Evolutionary conservation across 805 yeast genomes (phyloP).

Genomic region (Ogataea chonburiensis): DNA sequence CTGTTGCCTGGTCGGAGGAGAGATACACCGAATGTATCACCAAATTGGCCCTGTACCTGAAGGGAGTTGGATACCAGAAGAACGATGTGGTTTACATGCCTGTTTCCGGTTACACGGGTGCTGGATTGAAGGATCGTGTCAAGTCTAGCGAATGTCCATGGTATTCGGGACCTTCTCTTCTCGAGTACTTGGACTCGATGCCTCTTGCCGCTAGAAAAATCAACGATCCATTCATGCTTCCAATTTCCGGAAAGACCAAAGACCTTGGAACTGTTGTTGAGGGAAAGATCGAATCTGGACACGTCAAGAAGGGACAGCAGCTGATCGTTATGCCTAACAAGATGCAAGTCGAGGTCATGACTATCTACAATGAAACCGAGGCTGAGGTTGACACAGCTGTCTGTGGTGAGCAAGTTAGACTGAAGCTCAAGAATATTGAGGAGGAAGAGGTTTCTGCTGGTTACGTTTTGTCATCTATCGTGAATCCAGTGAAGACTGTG

Average conservation of each 20-base stretch:
- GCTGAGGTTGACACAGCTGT: constrained; percentile 85
- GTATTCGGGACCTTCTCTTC: constrained; percentile 89
- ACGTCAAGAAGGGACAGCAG: constrained; percentile 72
- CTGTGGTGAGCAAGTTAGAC: constrained; percentile 96
- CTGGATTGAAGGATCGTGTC: constrained; percentile 89
- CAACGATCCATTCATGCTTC: constrained; percentile 96
- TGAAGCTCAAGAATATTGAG: constrained; percentile 91
- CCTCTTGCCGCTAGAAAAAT: constrained; percentile 79
- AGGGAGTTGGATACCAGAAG: constrained; percentile 86
- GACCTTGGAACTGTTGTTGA: constrained; percentile 97
- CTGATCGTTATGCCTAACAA: constrained; percentile 93
- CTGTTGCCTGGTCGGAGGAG: constrained; percentile 93
- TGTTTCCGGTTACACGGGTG: constrained; percentile 97
- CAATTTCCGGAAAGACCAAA: constrained; percentile 90
- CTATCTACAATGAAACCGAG: constrained; percentile 93
- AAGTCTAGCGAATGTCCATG: constrained; percentile 74
- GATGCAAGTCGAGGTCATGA: constrained; percentile 74
- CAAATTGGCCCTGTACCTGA: constrained; percentile 74
- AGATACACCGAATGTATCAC: constrained; percentile 94
- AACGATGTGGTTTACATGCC: constrained; percentile 93
- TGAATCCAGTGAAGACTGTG: constrained; percentile 87
- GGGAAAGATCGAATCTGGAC: constrained; percentile 97
- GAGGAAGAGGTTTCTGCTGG: constrained; percentile 95
- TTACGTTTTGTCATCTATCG: constrained; percentile 82
- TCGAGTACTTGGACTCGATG: constrained; percentile 86